These are phyloP conservation scores for Lepidium didymum DNA, from an alignment of 345 rosid species.

Conservation along the genomic window DNA sequence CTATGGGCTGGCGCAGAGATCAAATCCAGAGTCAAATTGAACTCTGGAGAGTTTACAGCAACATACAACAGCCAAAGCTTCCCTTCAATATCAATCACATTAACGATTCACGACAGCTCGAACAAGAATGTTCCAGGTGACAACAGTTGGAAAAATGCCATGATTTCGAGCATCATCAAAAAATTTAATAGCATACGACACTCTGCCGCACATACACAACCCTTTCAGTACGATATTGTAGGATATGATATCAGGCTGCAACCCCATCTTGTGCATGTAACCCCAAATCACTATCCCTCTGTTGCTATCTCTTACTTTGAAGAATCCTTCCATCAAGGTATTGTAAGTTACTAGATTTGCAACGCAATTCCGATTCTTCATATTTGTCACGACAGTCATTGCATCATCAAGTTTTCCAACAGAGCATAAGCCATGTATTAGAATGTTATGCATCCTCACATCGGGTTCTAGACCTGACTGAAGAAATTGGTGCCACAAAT, in stretches of 20 bases:
- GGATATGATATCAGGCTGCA: constrained; percentile 70
- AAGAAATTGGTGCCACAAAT: constrained; percentile 57
- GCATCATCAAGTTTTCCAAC: constrained; percentile 67
- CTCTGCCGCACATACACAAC: constrained; percentile 60
- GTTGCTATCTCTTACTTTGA: constrained; percentile 46
- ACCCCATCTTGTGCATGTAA: constrained; percentile 42
- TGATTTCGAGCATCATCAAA: constrained; percentile 60
- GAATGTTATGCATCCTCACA: constrained; percentile 63
- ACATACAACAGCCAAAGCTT: not conserved
- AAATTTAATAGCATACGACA: constrained; percentile 49
- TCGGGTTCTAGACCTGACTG: constrained; percentile 58
- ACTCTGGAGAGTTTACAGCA: not conserved
- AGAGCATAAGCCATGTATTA: constrained; percentile 80
- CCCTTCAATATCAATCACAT: not conserved
- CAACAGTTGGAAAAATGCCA: constrained; percentile 50
- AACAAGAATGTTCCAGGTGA: constrained; percentile 83
- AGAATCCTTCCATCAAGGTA: constrained; percentile 83
- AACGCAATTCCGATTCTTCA: constrained; percentile 42
- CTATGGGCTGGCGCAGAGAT: not conserved
- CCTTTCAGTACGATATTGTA: constrained; percentile 73
- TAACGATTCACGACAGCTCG: constrained; percentile 43
- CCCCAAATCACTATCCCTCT: constrained; percentile 65
- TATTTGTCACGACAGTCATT: constrained; percentile 43
- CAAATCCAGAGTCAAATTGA: constrained; percentile 5
- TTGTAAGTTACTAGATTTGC: constrained; percentile 83